Conservation (phyloP, 495 filamentous ascomycete species). For the Trichocladium antarcticum region DNA sequence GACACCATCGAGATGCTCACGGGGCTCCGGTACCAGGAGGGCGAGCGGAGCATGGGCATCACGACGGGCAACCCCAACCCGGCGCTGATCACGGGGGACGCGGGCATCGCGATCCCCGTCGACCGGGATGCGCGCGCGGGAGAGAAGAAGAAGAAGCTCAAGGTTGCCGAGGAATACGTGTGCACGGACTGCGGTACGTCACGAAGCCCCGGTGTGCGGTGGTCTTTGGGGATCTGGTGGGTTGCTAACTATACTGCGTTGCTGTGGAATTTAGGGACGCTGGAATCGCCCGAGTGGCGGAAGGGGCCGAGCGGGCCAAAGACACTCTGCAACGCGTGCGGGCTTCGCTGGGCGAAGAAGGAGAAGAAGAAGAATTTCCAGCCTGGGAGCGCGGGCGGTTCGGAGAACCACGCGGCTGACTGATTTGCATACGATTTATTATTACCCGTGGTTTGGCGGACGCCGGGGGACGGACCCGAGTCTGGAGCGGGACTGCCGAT, state of each 20-base stretch:
- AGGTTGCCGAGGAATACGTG: constrained; percentile 85
- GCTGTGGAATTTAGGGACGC: constrained; percentile 41
- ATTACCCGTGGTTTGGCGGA: no score
- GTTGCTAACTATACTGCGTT: not conserved
- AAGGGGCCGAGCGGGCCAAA: constrained; percentile 92
- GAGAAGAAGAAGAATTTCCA: constrained; percentile 50
- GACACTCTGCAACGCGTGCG: constrained; percentile 95
- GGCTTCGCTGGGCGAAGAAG: constrained; percentile 73
- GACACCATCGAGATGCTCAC: constrained; percentile 93
- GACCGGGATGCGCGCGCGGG: constrained; percentile 58
- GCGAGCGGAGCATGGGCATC: constrained; percentile 79
- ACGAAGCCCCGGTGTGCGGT: no score
- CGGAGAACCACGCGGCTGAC: not conserved
- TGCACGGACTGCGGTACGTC: constrained; percentile 79
- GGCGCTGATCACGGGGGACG: constrained; percentile 72
- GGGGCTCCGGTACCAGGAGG: constrained; percentile 75
- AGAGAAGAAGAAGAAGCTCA: constrained; percentile 82
- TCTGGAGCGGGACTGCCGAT: no score
- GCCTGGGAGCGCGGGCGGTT: not conserved
- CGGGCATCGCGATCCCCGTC: constrained; percentile 67
- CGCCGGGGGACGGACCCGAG: no score
- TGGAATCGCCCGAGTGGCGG: constrained; percentile 93
- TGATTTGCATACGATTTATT: no score
- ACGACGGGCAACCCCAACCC: constrained; percentile 75
- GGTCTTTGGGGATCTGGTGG: not conserved